Evolutionary conservation across 208 protist genomes (phyloP), one percentile per base, ranked within the genome.

Genomic region (Sergeia podlipaevii): DNA sequence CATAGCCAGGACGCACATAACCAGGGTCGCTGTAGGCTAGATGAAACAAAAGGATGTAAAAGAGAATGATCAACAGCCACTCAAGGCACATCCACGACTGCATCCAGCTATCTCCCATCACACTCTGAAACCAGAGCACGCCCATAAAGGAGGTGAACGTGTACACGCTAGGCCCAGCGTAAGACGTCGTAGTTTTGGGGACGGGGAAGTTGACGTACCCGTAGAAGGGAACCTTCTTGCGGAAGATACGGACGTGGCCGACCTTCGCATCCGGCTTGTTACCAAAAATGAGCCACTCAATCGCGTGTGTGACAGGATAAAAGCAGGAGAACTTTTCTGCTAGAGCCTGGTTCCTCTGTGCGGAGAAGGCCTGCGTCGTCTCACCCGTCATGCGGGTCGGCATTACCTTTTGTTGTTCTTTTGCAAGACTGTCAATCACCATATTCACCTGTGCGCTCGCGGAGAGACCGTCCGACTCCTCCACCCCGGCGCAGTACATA

Each of bases 271-370:
- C 55, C 6, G 82, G 82, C 32, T 64, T 70, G 8, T n/a, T 70
- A 20, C 87, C 87, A 63, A 94, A 88, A 0, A 91, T 20, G n/a
- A 89, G 15, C 43, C 71, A 85, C 66, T 94, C 87, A 23, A 94
- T 72, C 0, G 46, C 58, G 54, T 91, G 42, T 1, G 81, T 84
- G 4, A 94, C 18, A 1, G 75, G 77, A 50, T 77, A 73, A 17
- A 94, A 68, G 54, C 90, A 80, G 13, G 61, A 89, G 54, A 91
- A 77, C 36, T 63, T 70, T 34, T 91, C 68, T 5, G 80, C 53
- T 5, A 91, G 8, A 1, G 72, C 71, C 46, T 87, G 77, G 27
- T 70, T 67, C 26, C 74, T 65, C 51, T 85, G 72, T n/a, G 77
- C 79, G 18, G 62, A 65, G 28, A 84, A 82, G 17, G 83, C 82